Evolutionary conservation across 495 filamentous ascomycete genomes (phyloP).

Genomic region (Hypoxylon fragiforme): DNA sequence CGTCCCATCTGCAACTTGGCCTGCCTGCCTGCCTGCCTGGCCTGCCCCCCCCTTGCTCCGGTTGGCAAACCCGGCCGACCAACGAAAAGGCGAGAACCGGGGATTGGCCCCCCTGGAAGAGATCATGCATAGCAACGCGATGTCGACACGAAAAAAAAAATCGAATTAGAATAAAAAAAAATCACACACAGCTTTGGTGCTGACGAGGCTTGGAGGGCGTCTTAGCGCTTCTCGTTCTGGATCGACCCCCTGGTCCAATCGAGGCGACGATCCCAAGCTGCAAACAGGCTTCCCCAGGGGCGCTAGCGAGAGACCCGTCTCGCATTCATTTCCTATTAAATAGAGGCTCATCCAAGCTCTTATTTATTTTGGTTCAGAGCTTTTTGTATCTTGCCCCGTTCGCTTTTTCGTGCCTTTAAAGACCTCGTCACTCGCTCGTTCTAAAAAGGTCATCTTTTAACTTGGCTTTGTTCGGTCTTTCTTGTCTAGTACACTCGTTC

Average conservation of each 20-base stretch:
- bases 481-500: slow-evolving; percentile 21
- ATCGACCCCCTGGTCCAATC: slow-evolving; percentile 11
- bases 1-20: slow-evolving; percentile 3
- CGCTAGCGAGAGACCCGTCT: slow-evolving; percentile 31
- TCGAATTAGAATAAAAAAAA: no score
- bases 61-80: slow-evolving; percentile 16
- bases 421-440: slow-evolving; percentile 29
- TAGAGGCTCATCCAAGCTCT: slow-evolving; percentile 26
- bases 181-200: slow-evolving; percentile 26
- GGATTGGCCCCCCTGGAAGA: slow-evolving; percentile 13
- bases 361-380: slow-evolving; percentile 27
- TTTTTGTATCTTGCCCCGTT: slow-evolving; percentile 16
- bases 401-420: slow-evolving; percentile 30
- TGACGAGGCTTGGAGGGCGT: slow-evolving; percentile 28
- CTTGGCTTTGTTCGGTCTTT: slow-evolving; percentile 7
- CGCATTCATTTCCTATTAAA: slow-evolving; percentile 32
- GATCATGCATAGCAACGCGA: slow-evolving; percentile 33
- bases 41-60: no score
- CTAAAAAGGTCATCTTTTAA: not conserved
- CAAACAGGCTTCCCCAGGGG: slow-evolving; percentile 31
- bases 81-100: slow-evolving; percentile 20
- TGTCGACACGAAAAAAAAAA: slow-evolving; percentile 34
- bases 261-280: slow-evolving; percentile 24
- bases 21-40: slow-evolving; percentile 20
- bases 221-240: slow-evolving; percentile 22